Evolutionary conservation across 2,329 filamentous ascomycete genomes (phyloP).

Genomic region (Raffaelea ambrosiae): DNA sequence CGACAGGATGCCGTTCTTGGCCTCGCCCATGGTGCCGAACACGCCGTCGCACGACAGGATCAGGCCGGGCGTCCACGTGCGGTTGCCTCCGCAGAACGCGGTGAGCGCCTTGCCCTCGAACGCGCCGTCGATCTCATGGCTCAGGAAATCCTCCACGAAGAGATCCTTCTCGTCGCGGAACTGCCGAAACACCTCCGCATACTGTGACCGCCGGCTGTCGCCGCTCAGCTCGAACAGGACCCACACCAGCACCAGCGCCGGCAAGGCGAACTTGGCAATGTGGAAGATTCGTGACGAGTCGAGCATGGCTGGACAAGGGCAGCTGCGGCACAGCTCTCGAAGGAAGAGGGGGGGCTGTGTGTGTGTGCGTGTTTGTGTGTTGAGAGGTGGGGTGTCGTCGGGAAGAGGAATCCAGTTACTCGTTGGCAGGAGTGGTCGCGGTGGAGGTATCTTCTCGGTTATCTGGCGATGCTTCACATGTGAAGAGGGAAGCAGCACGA

Average conservation of each 20-base stretch:
- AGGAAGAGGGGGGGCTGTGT: not conserved
- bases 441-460: too few relatives aligned
- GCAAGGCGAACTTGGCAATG: constrained; percentile 17
- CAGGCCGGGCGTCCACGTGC: constrained; percentile 29
- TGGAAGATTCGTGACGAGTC: constrained; percentile 17
- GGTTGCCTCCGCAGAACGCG: constrained; percentile 25
- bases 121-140: constrained; percentile 22
- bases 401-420: too few relatives aligned
- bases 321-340: too few relatives aligned
- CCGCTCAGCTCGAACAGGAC: constrained; percentile 17
- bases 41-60: constrained; percentile 34
- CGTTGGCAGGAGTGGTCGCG: too few relatives aligned
- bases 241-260: constrained; percentile 17
- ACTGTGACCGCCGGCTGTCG: constrained; percentile 2
- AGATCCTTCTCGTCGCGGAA: constrained; percentile 23
- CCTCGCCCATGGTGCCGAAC: constrained; percentile 32
- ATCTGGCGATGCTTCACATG: too few relatives aligned
- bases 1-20: constrained; percentile 34
- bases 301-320: constrained; percentile 12
- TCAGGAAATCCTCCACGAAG: constrained; percentile 25
- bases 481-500: too few relatives aligned
- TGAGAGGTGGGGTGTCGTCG: too few relatives aligned
- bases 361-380: too few relatives aligned
- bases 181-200: constrained; percentile 15
- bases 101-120: constrained; percentile 22